phyloP scores from a whole-genome alignment of 2,329 filamentous ascomycete species.

The Diaporthe capsici region DNA sequence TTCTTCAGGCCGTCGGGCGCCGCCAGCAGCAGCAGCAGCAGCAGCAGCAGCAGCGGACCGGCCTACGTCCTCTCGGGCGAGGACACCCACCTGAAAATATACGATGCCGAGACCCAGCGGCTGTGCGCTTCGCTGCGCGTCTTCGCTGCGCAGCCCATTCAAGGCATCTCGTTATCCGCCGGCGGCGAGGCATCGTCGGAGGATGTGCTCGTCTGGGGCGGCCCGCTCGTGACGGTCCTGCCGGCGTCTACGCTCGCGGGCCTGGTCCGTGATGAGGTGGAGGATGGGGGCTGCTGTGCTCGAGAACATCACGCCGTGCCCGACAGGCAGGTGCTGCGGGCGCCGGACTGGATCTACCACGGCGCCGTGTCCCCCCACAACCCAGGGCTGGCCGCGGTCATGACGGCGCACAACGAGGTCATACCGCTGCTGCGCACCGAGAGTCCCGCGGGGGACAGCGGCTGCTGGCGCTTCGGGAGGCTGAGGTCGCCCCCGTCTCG shows the following conservation, averaged over 20 bases:
- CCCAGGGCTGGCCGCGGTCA: slow-evolving; percentile 66
- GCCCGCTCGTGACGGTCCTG: slow-evolving; percentile 67
- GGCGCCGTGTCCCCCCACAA: slow-evolving; percentile 66
- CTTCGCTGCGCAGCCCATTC: slow-evolving; percentile 79
- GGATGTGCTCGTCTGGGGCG: slow-evolving; percentile 78
- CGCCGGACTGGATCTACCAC: slow-evolving; percentile 85
- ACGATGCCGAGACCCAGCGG: slow-evolving; percentile 55
- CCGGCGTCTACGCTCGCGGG: slow-evolving; percentile 50
- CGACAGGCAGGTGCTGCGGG: slow-evolving; percentile 56
- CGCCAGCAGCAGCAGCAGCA: slow-evolving; percentile 43
- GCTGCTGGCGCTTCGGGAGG: slow-evolving; percentile 61
- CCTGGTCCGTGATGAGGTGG: slow-evolving; percentile 47
- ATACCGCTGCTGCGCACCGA: slow-evolving; percentile 64
- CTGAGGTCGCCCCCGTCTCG: slow-evolving; percentile 74
- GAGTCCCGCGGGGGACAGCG: slow-evolving; percentile 18
- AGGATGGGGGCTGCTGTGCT: neutral
- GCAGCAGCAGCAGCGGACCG: slow-evolving; percentile 47
- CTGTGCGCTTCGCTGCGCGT: slow-evolving; percentile 62
- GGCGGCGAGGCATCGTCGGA: slow-evolving; percentile 49
- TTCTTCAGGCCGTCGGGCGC: slow-evolving; percentile 56
- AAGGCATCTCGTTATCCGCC: slow-evolving; percentile 69
- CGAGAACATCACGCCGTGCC: slow-evolving; percentile 38
- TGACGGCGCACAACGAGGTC: slow-evolving; percentile 92
- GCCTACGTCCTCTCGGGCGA: slow-evolving; percentile 70
- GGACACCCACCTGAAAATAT: slow-evolving; percentile 70